Base-by-base conservation (phyloP, 768 basidiomycete genomes). In the Myochromella boudieri region DNA sequence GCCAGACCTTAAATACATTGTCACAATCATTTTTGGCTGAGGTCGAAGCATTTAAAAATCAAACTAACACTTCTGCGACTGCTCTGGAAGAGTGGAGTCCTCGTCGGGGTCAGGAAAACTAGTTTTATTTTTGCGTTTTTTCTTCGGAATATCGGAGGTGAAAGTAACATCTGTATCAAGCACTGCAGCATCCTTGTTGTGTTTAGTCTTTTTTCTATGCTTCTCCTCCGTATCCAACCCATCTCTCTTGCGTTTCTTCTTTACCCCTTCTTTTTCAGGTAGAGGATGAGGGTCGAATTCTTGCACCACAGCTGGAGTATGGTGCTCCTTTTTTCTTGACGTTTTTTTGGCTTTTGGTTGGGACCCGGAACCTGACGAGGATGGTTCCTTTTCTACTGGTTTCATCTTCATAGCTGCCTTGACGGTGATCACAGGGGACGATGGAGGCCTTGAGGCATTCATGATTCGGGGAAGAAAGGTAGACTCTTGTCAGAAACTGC, bases 121-220 rank as follows among this genome's bases (percentile, higher is more conserved):
- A n/a, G 72, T 73, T 48, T 61, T 68, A 49, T 76, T 75, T 49
- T 67, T 72, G 41, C 57, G 68, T 55, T 68, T 75, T 53, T 68
- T 73, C 15, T 47, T 46, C 43, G 49, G 32, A 26, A 31, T 40
- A 46, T 45, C 54, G 21, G 12, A 20, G 20, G 45, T 22, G n/a
- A 43, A 31, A 42, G 40, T 24, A 39, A 31, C 22, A 21, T 32
- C 46, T 17, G 55, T 37, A 21, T 36, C 32, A 25, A n/a, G n/a
- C n/a, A n/a, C n/a, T n/a, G n/a, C n/a, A n/a, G 25, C 20, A 34
- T 43, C 28, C 33, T 46, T 42, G 15, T 32, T 14, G 32, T 43
- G 49, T 21, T 56, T 18, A 45, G 27, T 24, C 42, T 58, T 37
- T 58, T 58, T 42, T 54, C 33, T 46, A 25, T 53, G 41, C 39